These are phyloP conservation scores for Leccinum griseonigrum DNA, from an alignment of 1,284 basidiomycete species.

Conservation along the genomic window DNA sequence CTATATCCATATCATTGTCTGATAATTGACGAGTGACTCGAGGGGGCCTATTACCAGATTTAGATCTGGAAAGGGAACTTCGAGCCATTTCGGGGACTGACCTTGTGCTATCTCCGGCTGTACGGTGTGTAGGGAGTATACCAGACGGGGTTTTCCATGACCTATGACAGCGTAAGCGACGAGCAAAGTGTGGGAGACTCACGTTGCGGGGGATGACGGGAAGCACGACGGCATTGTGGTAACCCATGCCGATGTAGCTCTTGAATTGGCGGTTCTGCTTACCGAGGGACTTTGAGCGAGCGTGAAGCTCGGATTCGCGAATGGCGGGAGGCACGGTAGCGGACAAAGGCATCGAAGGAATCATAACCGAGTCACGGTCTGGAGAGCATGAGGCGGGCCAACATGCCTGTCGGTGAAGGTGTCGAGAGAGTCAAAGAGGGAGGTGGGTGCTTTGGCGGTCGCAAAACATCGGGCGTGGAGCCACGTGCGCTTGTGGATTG, in stretches of 20 bases:
- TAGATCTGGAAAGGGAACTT: slow-evolving; percentile 9
- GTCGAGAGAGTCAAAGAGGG: slow-evolving; percentile 80
- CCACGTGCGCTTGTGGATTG: slow-evolving; percentile 20
- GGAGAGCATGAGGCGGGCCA: slow-evolving; percentile 82
- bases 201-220: slow-evolving; percentile 93
- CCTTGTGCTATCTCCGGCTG: slow-evolving; percentile 95
- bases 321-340: slow-evolving; percentile 81
- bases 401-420: slow-evolving; percentile 87
- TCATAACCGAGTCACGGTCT: slow-evolving; percentile 66
- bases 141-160: slow-evolving; percentile 97
- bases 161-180: slow-evolving; percentile 41
- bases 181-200: slow-evolving; percentile 24
- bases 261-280: slow-evolving; percentile 79
- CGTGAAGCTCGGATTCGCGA: slow-evolving; percentile 83
- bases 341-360: slow-evolving; percentile 80
- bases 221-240: slow-evolving; percentile 92
- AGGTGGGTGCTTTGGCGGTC: slow-evolving; percentile 54
- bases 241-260: slow-evolving; percentile 98
- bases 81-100: slow-evolving; percentile 30
- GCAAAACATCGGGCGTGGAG: slow-evolving; percentile 45
- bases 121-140: slow-evolving; percentile 97
- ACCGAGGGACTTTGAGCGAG: slow-evolving; percentile 76
- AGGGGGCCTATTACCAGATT: slow-evolving; percentile 65
- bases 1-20: slow-evolving; percentile 98
- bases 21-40: slow-evolving; percentile 96